phyloP scores from a whole-genome alignment of 1,284 basidiomycete genomes.

The Pascua sp. region DNA sequence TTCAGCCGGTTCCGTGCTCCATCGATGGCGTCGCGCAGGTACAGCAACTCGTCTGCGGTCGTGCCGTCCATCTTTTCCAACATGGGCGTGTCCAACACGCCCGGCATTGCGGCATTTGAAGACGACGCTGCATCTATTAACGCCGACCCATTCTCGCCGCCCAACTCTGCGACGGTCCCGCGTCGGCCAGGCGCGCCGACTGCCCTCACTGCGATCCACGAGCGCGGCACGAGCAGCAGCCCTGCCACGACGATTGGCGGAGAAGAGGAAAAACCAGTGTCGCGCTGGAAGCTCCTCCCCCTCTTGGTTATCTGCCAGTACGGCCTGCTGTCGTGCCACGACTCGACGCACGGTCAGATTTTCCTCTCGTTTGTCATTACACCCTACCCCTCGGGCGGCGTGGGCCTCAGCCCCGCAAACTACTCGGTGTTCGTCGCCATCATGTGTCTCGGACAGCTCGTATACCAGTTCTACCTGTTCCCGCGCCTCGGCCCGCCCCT shows the following conservation, averaged over 20 bases:
- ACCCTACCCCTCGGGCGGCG: conserved; percentile 46
- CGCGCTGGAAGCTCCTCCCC: conserved; percentile 39
- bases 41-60: conserved; percentile 42
- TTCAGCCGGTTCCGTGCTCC: conserved; percentile 18
- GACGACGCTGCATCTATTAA: conserved; percentile 8
- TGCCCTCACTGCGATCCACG: conserved; percentile 41
- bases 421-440: conserved; percentile 50
- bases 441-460: conserved; percentile 50
- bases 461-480: conserved; percentile 51
- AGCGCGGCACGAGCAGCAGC: conserved; percentile 14
- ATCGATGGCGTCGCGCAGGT: conserved; percentile 32
- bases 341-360: conserved; percentile 48
- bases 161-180: conserved; percentile 2
- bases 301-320: conserved; percentile 48
- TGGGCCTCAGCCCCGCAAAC: conserved; percentile 48
- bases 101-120: conserved; percentile 30
- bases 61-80: conserved; percentile 48
- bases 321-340: conserved; percentile 48
- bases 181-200: conserved; percentile 15
- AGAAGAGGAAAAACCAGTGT: conserved; percentile 27
- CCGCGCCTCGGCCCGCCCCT: conserved; percentile 49
- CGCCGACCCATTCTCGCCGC: conserved; percentile 38
- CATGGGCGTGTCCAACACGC: conserved; percentile 39
- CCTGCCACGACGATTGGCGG: conserved; percentile 7
- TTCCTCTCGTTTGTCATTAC: conserved; percentile 50